Percentiles rank a stretch among this genome's conserved stretches.
Conservation (phyloP, 129 eudicot species). For the Ambrosia artemisiifolia region DNA sequence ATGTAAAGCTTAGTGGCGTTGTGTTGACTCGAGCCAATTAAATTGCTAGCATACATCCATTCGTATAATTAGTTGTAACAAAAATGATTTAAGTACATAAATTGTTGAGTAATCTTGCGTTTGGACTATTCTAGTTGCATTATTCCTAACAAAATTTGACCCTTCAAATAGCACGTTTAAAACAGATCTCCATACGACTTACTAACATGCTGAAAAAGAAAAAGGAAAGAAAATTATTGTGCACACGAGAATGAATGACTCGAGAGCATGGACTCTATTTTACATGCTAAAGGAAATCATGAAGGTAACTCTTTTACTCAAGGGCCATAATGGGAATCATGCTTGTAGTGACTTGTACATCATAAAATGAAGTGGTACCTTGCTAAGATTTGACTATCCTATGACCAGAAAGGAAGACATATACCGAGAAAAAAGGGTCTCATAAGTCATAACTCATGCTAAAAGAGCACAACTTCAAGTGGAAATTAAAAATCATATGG, state of each 20-base stretch:
- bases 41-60: background rate
- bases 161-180: background rate
- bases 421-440: background rate
- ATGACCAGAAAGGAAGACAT: slow-evolving; percentile 14
- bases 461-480: background rate
- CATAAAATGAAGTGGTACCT: slow-evolving; percentile 11
- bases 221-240: slow-evolving; percentile 7
- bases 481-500: too few relatives aligned
- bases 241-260: slow-evolving; percentile 8
- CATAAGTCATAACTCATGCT: slow-evolving; percentile 21
- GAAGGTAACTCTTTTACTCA: slow-evolving; percentile 18
- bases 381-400: slow-evolving; percentile 21
- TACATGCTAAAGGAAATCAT: slow-evolving; percentile 27
- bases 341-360: slow-evolving; percentile 17
- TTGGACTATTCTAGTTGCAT: background rate
- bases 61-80: too few relatives aligned
- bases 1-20: background rate
- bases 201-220: background rate
- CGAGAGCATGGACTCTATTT: slow-evolving; percentile 29
- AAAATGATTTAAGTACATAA: background rate
- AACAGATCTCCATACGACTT: background rate
- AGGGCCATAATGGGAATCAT: slow-evolving; percentile 5
- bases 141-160: background rate
- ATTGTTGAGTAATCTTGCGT: background rate
- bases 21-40: background rate